Evolutionary conservation across 2,329 filamentous ascomycete genomes (phyloP).

Genomic region (Penicillium sp.): DNA sequence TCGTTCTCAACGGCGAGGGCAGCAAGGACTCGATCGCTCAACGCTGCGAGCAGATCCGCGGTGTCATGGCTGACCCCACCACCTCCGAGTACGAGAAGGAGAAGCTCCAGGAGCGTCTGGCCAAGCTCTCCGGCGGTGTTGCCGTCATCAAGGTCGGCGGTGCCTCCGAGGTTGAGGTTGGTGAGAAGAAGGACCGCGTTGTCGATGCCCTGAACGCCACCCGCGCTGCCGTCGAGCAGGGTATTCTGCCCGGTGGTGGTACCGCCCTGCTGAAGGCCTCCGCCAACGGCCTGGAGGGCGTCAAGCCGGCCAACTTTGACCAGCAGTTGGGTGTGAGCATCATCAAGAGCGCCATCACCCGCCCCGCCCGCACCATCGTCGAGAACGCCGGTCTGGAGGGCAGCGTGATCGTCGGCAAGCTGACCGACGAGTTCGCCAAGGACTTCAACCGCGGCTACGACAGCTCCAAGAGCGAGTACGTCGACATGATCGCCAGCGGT

Average conservation of each 20-base stretch:
- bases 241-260: conserved; percentile 97
- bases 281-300: conserved; percentile 73
- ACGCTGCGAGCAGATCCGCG: conserved; percentile 98
- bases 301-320: conserved; percentile 95
- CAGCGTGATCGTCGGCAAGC: conserved; percentile 94
- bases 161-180: conserved; percentile 95
- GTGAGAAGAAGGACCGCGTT: conserved; percentile 99
- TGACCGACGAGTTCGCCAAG: conserved; percentile 82
- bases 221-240: conserved; percentile 96
- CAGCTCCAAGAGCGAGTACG: conserved; percentile 94
- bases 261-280: conserved; percentile 97
- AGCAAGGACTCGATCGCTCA: conserved; percentile 90
- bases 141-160: conserved; percentile 99
- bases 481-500: conserved; percentile 96
- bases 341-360: conserved; percentile 96
- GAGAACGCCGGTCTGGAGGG: conserved; percentile 97
- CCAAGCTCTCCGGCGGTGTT: conserved; percentile 97
- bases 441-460: conserved; percentile 99
- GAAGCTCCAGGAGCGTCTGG: conserved; percentile 99
- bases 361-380: conserved; percentile 88
- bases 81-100: conserved; percentile 99
- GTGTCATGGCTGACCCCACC: conserved; percentile 86
- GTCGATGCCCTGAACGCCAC: conserved; percentile 98
- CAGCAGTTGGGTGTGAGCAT: conserved; percentile 98
- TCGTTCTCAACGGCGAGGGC: conserved; percentile 94